A percentile compares a stretch with the other conserved stretches of the same genome.
These are phyloP conservation scores for Arabidopsis lyrata DNA, from an alignment of 441 rosid genomes.

Conservation along the genomic window DNA sequence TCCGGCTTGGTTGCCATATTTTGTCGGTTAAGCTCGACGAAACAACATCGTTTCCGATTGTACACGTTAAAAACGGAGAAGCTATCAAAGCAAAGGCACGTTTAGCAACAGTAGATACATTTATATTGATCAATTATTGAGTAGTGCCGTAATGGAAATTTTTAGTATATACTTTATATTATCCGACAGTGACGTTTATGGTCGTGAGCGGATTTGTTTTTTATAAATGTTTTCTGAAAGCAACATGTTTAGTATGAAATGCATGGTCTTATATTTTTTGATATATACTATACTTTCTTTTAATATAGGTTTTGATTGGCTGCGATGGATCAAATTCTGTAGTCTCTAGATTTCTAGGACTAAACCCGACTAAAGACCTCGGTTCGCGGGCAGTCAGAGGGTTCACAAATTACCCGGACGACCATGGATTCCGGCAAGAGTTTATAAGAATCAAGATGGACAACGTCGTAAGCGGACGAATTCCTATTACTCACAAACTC, in stretches of 20 bases:
- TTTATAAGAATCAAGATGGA: slow-evolving; percentile 22
- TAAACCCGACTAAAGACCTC: slow-evolving; percentile 43
- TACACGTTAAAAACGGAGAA: slow-evolving; percentile 47
- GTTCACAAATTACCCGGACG: slow-evolving; percentile 41
- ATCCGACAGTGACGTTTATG: slow-evolving; percentile 9
- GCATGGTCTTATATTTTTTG: not conserved
- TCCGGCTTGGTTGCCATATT: slow-evolving; percentile 50
- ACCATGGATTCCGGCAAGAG: slow-evolving; percentile 39
- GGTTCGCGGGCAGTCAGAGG: slow-evolving; percentile 42
- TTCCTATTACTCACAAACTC: slow-evolving; percentile 42
- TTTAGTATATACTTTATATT: not conserved
- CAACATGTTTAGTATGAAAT: slow-evolving; percentile 16
- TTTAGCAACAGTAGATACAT: not conserved
- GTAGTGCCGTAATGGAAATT: not conserved
- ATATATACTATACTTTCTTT: not conserved
- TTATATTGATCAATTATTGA: slow-evolving; percentile 11
- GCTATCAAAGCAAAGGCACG: slow-evolving; percentile 56
- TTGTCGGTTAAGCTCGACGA: slow-evolving; percentile 47
- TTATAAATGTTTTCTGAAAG: slow-evolving; percentile 2
- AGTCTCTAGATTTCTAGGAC: slow-evolving; percentile 50
- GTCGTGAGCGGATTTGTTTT: not conserved
- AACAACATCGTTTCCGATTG: slow-evolving; percentile 45
- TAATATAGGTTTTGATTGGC: slow-evolving; percentile 54
- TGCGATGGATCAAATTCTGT: slow-evolving; percentile 66
- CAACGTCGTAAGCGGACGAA: slow-evolving; percentile 34